Evolutionary conservation across 179 eudicot species (phyloP).

Genomic region (Sideroxylon spinosum): DNA sequence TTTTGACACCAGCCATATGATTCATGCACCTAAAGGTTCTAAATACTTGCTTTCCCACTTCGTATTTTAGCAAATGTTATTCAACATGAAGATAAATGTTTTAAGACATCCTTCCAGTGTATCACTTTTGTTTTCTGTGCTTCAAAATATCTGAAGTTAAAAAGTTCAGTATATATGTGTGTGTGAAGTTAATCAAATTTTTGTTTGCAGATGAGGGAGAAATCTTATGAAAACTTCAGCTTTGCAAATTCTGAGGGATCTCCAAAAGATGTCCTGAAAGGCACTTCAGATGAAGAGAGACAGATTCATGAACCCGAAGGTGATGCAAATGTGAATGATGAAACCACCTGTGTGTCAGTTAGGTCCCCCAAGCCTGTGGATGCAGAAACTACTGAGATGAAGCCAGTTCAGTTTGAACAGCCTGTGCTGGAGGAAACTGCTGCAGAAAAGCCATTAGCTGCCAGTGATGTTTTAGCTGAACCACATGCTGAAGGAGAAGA

Average conservation of each 20-base stretch:
- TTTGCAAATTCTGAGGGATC: constrained; percentile 43
- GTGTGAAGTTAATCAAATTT: background rate
- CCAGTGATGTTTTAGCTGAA: constrained; percentile 41
- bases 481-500: constrained; percentile 70
- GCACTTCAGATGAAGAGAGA: constrained; percentile 41
- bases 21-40: constrained; percentile 3
- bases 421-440: constrained; percentile 35
- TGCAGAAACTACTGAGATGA: constrained; percentile 23
- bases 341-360: constrained; percentile 20
- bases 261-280: constrained; percentile 35
- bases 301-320: constrained; percentile 32
- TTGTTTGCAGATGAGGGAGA: constrained; percentile 47
- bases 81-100: background rate
- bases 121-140: background rate
- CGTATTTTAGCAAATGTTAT: no score
- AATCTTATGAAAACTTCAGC: constrained; percentile 41
- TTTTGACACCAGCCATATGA: no score
- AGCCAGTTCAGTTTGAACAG: constrained; percentile 29
- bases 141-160: background rate
- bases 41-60: no score
- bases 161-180: background rate
- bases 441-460: constrained; percentile 26
- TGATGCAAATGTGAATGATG: constrained; percentile 14
- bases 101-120: background rate
- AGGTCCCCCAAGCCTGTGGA: constrained; percentile 17